Evolutionary conservation across 352 stramenopile genomes (phyloP), one percentile per base, ranked within the genome.

Genomic region (Phytophthora constricta): DNA sequence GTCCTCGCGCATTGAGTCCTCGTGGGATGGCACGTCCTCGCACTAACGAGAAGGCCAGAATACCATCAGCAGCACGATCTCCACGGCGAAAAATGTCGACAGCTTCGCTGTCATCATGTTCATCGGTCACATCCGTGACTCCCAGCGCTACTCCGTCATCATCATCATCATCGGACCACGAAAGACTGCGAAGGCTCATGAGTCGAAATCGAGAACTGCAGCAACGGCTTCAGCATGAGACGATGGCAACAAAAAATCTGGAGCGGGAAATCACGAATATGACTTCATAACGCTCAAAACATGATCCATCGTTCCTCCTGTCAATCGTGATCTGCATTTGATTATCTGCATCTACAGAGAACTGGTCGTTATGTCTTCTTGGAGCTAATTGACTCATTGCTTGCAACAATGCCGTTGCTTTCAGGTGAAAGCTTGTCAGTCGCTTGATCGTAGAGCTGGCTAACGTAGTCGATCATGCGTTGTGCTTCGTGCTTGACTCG

Each of bases 161-260:
- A 2, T 64, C 59, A 9, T 72, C 68, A 4, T 71, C 65, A 62
- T 59, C 75, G 19, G 85, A 93, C 39, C 86, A 93, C 56, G 84
- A 90, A 25, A 77, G 84, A 17, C 65, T 95, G 19, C 84, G 85
- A 2, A 74, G 79, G 46, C 71, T 95, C 17, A 93, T 93, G 82
- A 90, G 60, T 17, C 77, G 85, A 20, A 95, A 95, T 65, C 85
- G 84, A 16, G 85, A 92, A 41, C 64, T 95, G 10, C 84, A 95
- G 58, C 82, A 86, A 39, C 80, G 84, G 23, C 74, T 95, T 3
- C 80, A 95, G 47, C 77, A 84, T 42, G 86, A 94, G 54, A 90
- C 84, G 4, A 71, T 89, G 28, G 82, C 84, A 13, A 92, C 84
- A 26, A 77, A 87, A 33, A 83, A 81, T 25, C 70, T 94, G 22